Evolutionary conservation across 2,329 filamentous ascomycete species (phyloP).

Genomic region (Hymenoscyphus linearis): DNA sequence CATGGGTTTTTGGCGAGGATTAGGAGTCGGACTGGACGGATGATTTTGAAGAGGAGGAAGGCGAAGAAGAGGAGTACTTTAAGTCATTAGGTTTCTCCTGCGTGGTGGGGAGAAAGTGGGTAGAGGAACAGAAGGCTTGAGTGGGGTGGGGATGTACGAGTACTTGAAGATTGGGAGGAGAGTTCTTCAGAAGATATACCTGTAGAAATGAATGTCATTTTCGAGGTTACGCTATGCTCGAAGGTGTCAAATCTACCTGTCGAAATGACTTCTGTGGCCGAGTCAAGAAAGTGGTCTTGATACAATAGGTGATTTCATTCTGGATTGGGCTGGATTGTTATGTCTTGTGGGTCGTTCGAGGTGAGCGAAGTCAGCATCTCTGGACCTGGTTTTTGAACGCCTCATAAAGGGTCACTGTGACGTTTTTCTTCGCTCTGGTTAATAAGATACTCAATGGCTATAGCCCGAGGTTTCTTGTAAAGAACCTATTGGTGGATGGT

Average conservation of each 20-base stretch:
- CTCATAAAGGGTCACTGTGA: no score
- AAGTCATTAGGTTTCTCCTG: conserved; percentile 32
- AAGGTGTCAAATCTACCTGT: background rate
- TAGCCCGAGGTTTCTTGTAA: no score
- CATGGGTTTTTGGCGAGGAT: conserved; percentile 34
- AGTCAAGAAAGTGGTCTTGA: background rate
- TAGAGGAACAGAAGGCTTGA: background rate
- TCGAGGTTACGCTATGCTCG: background rate
- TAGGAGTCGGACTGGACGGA: conserved; percentile 31
- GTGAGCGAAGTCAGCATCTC: no score
- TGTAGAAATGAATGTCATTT: background rate
- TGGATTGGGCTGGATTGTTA: no score
- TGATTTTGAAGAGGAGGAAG: conserved; percentile 28
- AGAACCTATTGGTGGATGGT: no score
- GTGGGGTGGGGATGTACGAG: background rate
- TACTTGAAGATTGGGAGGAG: background rate
- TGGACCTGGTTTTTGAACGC: no score
- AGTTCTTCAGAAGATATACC: background rate
- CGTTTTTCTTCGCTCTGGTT: no score
- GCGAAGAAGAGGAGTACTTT: conserved; percentile 31
- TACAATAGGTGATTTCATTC: no score
- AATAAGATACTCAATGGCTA: no score
- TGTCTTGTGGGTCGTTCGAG: no score
- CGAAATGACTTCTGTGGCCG: background rate
- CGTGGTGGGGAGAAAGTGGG: background rate